Percentiles rank a stretch among this genome's conserved stretches.
These are phyloP conservation scores for Betula pendula DNA, from an alignment of 306 rosid species.

Conservation along the genomic window DNA sequence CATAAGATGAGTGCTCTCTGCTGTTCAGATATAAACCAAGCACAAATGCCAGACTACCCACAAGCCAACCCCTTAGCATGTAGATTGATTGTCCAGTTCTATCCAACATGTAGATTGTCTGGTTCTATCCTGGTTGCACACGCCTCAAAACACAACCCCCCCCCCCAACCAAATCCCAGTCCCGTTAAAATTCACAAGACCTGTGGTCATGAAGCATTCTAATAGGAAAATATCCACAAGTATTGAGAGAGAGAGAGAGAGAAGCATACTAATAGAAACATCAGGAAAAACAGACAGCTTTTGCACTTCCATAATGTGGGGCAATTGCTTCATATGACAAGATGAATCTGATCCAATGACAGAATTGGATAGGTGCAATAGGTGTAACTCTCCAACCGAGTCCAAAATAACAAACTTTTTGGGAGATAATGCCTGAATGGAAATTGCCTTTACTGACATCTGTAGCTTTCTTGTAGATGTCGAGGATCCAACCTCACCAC, in stretches of 20 bases:
- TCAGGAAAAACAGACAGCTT: slow-evolving; percentile 70
- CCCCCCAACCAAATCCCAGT: background rate
- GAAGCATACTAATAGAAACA: slow-evolving; percentile 53
- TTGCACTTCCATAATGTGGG: slow-evolving; percentile 60
- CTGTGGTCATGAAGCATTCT: slow-evolving; percentile 8
- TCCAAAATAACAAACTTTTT: slow-evolving; percentile 65
- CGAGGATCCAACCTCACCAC: slow-evolving; percentile 41
- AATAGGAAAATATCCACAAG: slow-evolving; percentile 25
- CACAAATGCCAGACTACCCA: slow-evolving; percentile 4
- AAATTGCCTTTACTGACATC: slow-evolving; percentile 56
- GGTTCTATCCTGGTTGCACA: background rate
- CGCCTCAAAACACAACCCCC: background rate
- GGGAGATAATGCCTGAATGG: slow-evolving; percentile 73
- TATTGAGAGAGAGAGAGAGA: background rate
- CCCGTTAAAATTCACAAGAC: background rate
- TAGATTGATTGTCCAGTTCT: background rate
- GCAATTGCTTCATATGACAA: slow-evolving; percentile 53
- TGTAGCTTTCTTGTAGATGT: slow-evolving; percentile 35
- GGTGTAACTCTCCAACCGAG: slow-evolving; percentile 73
- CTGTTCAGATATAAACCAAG: background rate
- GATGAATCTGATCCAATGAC: slow-evolving; percentile 53
- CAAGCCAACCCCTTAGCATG: background rate
- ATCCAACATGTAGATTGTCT: background rate
- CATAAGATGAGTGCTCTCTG: background rate
- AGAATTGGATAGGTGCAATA: slow-evolving; percentile 55